Evolutionary conservation across 75 land plant genomes (phyloP), one percentile per base, ranked within the genome.

Genomic region (Cryptomeria japonica): DNA sequence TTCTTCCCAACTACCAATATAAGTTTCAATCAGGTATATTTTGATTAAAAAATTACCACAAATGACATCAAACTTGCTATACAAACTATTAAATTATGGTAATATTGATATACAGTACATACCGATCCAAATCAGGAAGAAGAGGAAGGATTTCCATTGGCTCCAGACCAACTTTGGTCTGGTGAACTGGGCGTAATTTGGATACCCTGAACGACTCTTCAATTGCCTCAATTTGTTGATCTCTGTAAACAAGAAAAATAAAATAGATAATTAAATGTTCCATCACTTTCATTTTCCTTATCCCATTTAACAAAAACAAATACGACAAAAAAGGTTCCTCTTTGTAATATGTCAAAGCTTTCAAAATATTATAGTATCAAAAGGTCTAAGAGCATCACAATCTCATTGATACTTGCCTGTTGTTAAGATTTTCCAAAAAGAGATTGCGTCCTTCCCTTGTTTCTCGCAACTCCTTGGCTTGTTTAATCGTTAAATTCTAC

Each of bases 391-490:
- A 8, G 87, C 37, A 13, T 87, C 85, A 16, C 31, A 58, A 47
- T 64, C 56, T 87, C 34, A 70, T 19, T 19, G 61, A 88, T 56
- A 87, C 31, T 38, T 84, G 94, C 99, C 99, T 97, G 87, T 93
- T 94, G 88, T 96, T 95, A 31, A 93, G 89, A 86, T 86, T 89
- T 44, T 97, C 97, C 90, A 96, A 70, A 79, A 90, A 87, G 83
- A 91, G 61, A 86, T 93, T 91, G 2, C 90, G 86, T 13, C 99
- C 97, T 86, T 95, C 97, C 87, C 88, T 93, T 46, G 87, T 87
- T 84, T 97, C 99, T 32, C 95, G 89, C 89, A 98, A 84, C 83
- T 97, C 99, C 91, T 98, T 98, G 3, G 97, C 99, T 91, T 96
- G 97, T 83, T 96, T 98, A 86, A 97, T 97, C 88, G 95, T 94